Conservation (phyloP, 768 basidiomycete species). For the Udeniomyces megalosporus region DNA sequence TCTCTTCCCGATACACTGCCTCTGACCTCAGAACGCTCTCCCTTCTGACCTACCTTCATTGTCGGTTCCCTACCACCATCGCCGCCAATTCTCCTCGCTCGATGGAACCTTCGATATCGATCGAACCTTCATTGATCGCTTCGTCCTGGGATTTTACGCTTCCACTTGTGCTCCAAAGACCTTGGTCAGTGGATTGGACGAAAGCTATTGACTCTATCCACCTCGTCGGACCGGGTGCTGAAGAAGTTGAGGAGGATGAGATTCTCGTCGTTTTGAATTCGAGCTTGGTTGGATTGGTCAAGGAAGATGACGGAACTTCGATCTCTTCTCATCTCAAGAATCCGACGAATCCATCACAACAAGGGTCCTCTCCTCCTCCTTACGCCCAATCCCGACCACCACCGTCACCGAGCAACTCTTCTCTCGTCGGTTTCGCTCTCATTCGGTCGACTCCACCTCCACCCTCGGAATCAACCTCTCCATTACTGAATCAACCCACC, state of each 20-base stretch:
- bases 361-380: slow-evolving; percentile 20
- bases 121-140: background rate
- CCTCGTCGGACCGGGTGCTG: slow-evolving; percentile 54
- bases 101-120: background rate
- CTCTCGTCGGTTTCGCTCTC: slow-evolving; percentile 59
- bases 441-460: slow-evolving; percentile 41
- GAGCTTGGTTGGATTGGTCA: slow-evolving; percentile 59
- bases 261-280: slow-evolving; percentile 58
- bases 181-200: slow-evolving; percentile 52
- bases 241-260: slow-evolving; percentile 61
- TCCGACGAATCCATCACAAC: no score
- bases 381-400: slow-evolving; percentile 44
- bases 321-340: slow-evolving; percentile 10
- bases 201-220: slow-evolving; percentile 47
- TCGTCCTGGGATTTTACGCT: slow-evolving; percentile 48
- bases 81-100: background rate
- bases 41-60: slow-evolving; percentile 65
- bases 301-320: background rate
- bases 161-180: slow-evolving; percentile 51
- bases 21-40: slow-evolving; percentile 56
- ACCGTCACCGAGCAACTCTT: slow-evolving; percentile 46
- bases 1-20: slow-evolving; percentile 38
- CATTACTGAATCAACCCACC: slow-evolving; percentile 5
- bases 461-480: no score
- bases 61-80: slow-evolving; percentile 17